Evolutionary conservation across 2,329 filamentous ascomycete genomes (phyloP), one percentile per base, ranked within the genome.

Genomic region (Fusarium sp.): DNA sequence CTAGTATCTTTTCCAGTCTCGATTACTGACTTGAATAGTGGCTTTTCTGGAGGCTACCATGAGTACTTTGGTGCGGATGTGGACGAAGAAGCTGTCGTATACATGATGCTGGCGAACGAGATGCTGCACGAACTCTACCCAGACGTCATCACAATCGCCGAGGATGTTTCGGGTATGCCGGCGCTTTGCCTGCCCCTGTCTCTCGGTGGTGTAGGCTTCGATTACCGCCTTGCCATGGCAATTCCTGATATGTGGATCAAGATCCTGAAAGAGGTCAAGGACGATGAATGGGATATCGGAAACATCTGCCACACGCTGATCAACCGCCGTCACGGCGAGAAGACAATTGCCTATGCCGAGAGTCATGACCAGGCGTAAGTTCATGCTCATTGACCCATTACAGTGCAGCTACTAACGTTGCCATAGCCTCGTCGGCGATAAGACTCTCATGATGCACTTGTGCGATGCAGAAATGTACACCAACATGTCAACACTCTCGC

Each of bases 191-290:
- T 99, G 38, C 90, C 93, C 8, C 84, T 98, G 39, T 91, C 92
- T 2, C 85, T 98, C 3, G 96, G 96, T 18, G 96, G 96, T 66
- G 90, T 98, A 72, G 96, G 96, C 26, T 99, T 99, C 78, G 96
- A 99, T 81, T 99, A 99, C 81, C 90, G 96, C 72, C 88, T 99
- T 33, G 95, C 95, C 57, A 99, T 99, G 96, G 96, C 96, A 6
- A 90, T 99, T 67, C 96, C 96, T 6, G 96, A 99, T 79, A 93
- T 99, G 89, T 99, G 97, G 90, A 99, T 99, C 86, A 99, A 99
- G 83, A 93, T 97, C 77, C 81, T 98, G 66, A 99, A 99, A 81
- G 96, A 99, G 82, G 90, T 94, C 79, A 87, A 92, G 76, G 96
- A 99, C 75, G 87, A 94, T 67, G 88, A 97, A 11, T 99, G 96